Percentiles rank a stretch among this genome's conserved stretches.
Evolutionary conservation across 1,139 yeast species (phyloP).

Genomic region (Zygosaccharomyces sapae): DNA sequence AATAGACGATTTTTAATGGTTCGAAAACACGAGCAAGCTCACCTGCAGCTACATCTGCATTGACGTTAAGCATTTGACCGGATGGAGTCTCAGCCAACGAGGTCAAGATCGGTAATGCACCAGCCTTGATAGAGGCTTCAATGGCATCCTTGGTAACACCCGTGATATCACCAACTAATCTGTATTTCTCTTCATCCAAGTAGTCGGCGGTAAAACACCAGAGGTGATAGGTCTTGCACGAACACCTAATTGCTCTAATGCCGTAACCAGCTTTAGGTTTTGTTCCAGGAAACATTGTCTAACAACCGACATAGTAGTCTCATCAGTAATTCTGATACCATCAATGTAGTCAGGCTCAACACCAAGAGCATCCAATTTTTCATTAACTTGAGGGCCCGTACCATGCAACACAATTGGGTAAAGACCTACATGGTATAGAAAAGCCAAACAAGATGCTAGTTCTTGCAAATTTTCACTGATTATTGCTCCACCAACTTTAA

Average conservation of each 20-base stretch:
- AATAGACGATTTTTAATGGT: conserved; percentile 91
- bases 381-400: conserved; percentile 98
- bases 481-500: conserved; percentile 98
- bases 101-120: conserved; percentile 93
- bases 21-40: conserved; percentile 95
- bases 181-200: conserved; percentile 83
- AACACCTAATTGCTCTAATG: conserved; percentile 92
- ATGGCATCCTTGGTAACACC: conserved; percentile 86
- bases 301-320: conserved; percentile 92
- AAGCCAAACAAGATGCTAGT: conserved; percentile 91
- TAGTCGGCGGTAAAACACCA: conserved; percentile 96
- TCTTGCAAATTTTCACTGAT: conserved; percentile 91
- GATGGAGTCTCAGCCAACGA: conserved; percentile 94
- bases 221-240: conserved; percentile 98
- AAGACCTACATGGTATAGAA: conserved; percentile 92
- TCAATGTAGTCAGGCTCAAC: conserved; percentile 94
- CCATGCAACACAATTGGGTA: conserved; percentile 97
- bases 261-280: conserved; percentile 89
- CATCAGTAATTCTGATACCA: conserved; percentile 94
- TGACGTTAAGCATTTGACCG: conserved; percentile 93
- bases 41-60: conserved; percentile 99
- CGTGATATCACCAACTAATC: conserved; percentile 85
- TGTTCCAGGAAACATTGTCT: conserved; percentile 93
- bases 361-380: conserved; percentile 86
- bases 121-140: conserved; percentile 93